Base-by-base conservation (phyloP, 805 yeast genomes). In the Myxozyma mucilagina region DNA sequence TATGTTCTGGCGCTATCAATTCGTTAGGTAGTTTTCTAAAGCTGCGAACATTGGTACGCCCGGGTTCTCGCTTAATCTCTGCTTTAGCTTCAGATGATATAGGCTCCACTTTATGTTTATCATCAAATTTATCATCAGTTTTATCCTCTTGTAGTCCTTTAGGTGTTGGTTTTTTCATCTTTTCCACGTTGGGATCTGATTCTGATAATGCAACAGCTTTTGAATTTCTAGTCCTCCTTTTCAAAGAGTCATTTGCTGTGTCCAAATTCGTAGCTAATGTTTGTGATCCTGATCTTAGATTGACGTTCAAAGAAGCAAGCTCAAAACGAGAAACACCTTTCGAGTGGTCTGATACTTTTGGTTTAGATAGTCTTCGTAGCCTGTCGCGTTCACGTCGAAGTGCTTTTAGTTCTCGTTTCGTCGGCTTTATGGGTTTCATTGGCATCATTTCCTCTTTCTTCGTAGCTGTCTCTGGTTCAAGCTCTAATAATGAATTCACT, bases 1-100 rank as follows among this genome's bases (percentile, higher is more conserved):
- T 43, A 32, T 57, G 47, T 29, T 29, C 47, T 14, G 55, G 55
- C 1, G 55, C 47, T 3, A 42, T 41, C 29, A 42, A n/a, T 31
- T 52, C 47, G 14, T 47, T 14, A 13, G 47, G 50, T 3, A 44
- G 1, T 24, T 16, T 42, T 6, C 31, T 9, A 16, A 51, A 41
- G 29, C 41, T 31, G 31, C 16, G 41, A 2, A 51, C 47, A 10
- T 41, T 42, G n/a, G 55, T 39, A 1, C 47, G 55, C 24, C 42
- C 42, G 3, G 38, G 4, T 14, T 20, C 5, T 14, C 32, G 7
- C 7, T 31, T 16, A 24, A 10, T 4, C 5, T 14, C 14, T n/a
- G 34, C n/a, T 16, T 34, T n/a, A n/a, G n/a, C n/a, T n/a, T n/a
- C n/a, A n/a, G n/a, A 8, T 7, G 53, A 35, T 35, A 5, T 20